Evolutionary conservation across 768 basidiomycete genomes (phyloP).

Genomic region (Mycena olivaceomarginata): DNA sequence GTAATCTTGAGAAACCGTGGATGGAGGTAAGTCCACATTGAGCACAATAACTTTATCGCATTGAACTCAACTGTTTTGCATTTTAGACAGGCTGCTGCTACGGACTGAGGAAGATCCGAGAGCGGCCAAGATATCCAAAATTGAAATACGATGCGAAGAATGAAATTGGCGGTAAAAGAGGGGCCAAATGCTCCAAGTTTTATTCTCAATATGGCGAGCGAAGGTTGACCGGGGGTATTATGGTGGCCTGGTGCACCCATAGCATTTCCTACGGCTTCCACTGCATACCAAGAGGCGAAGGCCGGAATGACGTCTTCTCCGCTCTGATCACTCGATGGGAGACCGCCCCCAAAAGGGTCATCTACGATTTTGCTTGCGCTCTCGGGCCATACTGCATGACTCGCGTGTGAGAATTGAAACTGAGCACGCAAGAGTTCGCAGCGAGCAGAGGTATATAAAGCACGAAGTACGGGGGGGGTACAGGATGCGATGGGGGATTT

Average conservation of each 20-base stretch:
- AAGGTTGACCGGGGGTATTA: slow-evolving; percentile 46
- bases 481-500: too few relatives aligned
- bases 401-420: too few relatives aligned
- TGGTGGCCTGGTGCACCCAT: slow-evolving; percentile 51
- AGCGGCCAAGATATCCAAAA: slow-evolving; percentile 36
- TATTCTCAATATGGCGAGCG: slow-evolving; percentile 43
- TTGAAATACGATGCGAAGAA: slow-evolving; percentile 30
- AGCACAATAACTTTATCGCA: too few relatives aligned
- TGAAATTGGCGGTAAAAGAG: slow-evolving; percentile 25
- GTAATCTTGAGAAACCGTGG: too few relatives aligned
- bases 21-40: neutral
- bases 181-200: slow-evolving; percentile 48
- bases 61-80: neutral
- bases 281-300: slow-evolving; percentile 49
- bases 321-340: slow-evolving; percentile 52
- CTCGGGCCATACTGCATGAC: slow-evolving; percentile 52
- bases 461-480: too few relatives aligned
- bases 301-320: slow-evolving; percentile 52
- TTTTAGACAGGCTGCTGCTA: slow-evolving; percentile 44
- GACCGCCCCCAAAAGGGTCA: slow-evolving; percentile 50
- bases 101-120: slow-evolving; percentile 43
- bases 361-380: slow-evolving; percentile 33
- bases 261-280: slow-evolving; percentile 46
- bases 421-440: too few relatives aligned
- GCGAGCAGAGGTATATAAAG: too few relatives aligned